These are phyloP conservation scores for Boehmeria nivea DNA, from an alignment of 306 rosid genomes.

Conservation along the genomic window DNA sequence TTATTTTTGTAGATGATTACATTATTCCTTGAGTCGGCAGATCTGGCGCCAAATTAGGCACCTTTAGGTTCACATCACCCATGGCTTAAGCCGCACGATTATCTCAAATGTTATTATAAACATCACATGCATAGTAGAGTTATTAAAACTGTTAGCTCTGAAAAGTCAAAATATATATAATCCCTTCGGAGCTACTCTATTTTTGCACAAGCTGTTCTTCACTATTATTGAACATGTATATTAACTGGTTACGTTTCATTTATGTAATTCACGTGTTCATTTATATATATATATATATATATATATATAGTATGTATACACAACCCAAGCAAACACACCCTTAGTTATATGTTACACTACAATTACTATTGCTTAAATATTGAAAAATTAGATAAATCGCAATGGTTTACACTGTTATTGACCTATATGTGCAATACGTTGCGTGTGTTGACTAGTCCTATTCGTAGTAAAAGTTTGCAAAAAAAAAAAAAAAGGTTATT, in stretches of 20 bases:
- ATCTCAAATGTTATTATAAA: conserved; percentile 6
- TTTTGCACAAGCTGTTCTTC: neutral
- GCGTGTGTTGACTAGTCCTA: neutral
- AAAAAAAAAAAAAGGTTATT: too few species aligned
- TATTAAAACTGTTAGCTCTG: neutral
- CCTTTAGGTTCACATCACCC: conserved; percentile 18
- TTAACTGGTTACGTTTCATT: neutral
- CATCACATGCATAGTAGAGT: conserved; percentile 17
- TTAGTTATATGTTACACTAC: too few species aligned
- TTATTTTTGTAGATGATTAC: neutral
- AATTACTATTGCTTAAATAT: too few species aligned
- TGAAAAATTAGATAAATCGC: neutral
- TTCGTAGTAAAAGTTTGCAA: neutral
- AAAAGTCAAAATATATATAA: neutral
- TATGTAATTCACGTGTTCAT: too few species aligned
- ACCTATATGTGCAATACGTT: neutral
- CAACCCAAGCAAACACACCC: too few species aligned
- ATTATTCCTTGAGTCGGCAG: conserved; percentile 17
- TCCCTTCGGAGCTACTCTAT: neutral
- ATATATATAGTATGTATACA: too few species aligned
- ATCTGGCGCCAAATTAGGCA: conserved; percentile 18
- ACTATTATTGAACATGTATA: neutral
- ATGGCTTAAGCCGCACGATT: conserved; percentile 41
- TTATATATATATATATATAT: neutral
- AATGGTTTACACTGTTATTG: neutral